Percentiles rank a stretch among this genome's conserved stretches.
These are phyloP conservation scores for Picochlorum sp. DNA, from an alignment of 139 green algal genomes.

Conservation along the genomic window DNA sequence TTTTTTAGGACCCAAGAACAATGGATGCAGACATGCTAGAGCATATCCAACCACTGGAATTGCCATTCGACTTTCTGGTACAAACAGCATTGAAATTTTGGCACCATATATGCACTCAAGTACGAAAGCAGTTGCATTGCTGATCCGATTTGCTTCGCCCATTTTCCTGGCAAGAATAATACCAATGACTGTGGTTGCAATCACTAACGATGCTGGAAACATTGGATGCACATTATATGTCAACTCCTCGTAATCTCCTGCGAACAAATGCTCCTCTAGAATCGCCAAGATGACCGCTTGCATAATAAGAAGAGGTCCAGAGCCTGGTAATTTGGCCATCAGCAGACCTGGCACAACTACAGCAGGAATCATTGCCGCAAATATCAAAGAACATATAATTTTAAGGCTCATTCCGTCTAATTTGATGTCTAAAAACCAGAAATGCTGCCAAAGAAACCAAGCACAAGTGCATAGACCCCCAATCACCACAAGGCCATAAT, in stretches of 20 bases:
- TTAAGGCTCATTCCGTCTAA: conserved; percentile 55
- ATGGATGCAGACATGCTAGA: conserved; percentile 43
- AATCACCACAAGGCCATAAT: conserved; percentile 75
- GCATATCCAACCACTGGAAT: conserved; percentile 30
- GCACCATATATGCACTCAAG: conserved; percentile 63
- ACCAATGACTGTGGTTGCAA: conserved; percentile 67
- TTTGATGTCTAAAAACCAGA: conserved; percentile 71
- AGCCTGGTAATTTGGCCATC: neutral
- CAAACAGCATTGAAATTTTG: conserved; percentile 81
- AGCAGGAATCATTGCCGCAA: conserved; percentile 56
- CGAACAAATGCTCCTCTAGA: conserved; percentile 68
- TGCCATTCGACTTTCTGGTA: conserved; percentile 54
- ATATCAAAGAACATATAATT: conserved; percentile 56
- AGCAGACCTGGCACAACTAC: conserved; percentile 67
- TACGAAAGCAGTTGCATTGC: conserved; percentile 16
- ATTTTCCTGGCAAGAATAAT: conserved; percentile 34
- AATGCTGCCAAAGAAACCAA: conserved; percentile 73
- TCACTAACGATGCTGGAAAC: conserved; percentile 83
- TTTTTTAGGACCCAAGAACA: conserved; percentile 34
- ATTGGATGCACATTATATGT: conserved; percentile 41
- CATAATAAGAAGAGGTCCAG: conserved; percentile 26
- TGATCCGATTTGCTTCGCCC: conserved; percentile 11
- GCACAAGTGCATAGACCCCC: conserved; percentile 30
- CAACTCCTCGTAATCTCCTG: conserved; percentile 39
- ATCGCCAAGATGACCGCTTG: conserved; percentile 62